Base-by-base conservation (phyloP, 805 yeast species). In the Candida maris region DNA sequence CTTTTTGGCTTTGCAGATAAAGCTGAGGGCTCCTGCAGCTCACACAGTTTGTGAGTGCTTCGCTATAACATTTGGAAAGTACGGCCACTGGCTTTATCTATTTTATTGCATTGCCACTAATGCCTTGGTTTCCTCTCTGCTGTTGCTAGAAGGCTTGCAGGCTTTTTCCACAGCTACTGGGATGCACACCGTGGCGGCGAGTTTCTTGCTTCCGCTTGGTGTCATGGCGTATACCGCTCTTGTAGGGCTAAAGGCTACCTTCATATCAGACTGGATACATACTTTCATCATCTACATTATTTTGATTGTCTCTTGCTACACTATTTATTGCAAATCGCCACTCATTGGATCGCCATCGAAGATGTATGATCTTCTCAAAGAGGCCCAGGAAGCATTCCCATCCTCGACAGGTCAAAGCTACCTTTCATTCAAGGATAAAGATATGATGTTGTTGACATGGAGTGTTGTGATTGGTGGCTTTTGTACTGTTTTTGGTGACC, bases 201-300 rank as follows among this genome's bases (percentile, higher is more conserved):
- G 64, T 27, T 62, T 70, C 42, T 49, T 72, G 15, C 49, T 71
- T 3, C 75, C 76, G 3, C 41, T 70, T 13, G 71, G 73, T 28
- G 77, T 73, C 14, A 52, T 67, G 38, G 51, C 68, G 20, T 73
- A 73, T 47, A 73, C 78, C 0, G 58, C 67, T 7, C 58, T 67
- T 25, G 78, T 77, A 31, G 79, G 78, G 6, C 54, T 73, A 23
- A 70, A 67, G 38, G 70, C 77, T 6, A 73, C 79, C 3, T 71
- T 72, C 43, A 52, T 73, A 24, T 67, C 77, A 4, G 78, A 73
- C 45, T 72, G 71, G 67, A 62, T 67, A 30, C 77, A 71, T 48
- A 68, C 75, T 0, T 69, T 68, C 19, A 64, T 71, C 37, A 64
- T 71, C 32, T 68, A 64, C 41, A 44, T 62, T 18, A 58, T 70